These are phyloP conservation scores for Bacidia gigantensis DNA, from an alignment of 495 filamentous ascomycete genomes.

Conservation along the genomic window DNA sequence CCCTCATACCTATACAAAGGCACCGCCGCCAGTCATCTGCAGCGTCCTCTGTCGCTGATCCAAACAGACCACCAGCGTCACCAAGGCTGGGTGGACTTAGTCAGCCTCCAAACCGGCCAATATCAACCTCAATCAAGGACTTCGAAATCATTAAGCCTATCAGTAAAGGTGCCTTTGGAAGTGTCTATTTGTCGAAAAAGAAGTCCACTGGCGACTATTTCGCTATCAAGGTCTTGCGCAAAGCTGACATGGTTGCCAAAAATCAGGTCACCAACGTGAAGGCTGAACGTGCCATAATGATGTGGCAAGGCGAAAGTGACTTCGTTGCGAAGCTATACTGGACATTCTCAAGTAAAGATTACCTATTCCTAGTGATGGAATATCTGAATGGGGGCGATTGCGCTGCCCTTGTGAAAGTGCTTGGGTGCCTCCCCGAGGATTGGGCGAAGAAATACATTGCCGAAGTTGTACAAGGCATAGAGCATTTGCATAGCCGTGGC, in stretches of 20 bases:
- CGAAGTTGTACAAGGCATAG: conserved; percentile 87
- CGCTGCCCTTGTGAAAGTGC: conserved; percentile 85
- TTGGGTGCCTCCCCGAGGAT: conserved; percentile 83
- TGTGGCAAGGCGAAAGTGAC: conserved; percentile 99
- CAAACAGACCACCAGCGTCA: conserved; percentile 57
- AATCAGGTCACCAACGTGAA: conserved; percentile 99
- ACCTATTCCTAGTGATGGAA: conserved; percentile 97
- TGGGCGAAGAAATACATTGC: conserved; percentile 96
- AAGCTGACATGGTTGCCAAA: conserved; percentile 98
- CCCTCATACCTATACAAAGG: conserved; percentile 36
- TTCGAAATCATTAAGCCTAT: conserved; percentile 99
- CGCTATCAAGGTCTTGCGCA: conserved; percentile 95
- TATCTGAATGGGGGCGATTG: conserved; percentile 97
- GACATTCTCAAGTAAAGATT: conserved; percentile 99
- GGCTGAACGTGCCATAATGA: conserved; percentile 99
- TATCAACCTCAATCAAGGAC: conserved; percentile 92
- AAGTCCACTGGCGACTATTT: conserved; percentile 97
- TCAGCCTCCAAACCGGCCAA: conserved; percentile 66
- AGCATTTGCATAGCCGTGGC: conserved; percentile 84
- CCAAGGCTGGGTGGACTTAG: conserved; percentile 58
- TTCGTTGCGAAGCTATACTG: conserved; percentile 98
- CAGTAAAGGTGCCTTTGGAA: conserved; percentile 96
- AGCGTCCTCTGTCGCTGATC: conserved; percentile 58
- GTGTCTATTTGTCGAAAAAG: conserved; percentile 95
- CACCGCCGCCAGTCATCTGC: conserved; percentile 90